Evolutionary conservation across 805 yeast species (phyloP).

Genomic region (Yarrowia porcina): DNA sequence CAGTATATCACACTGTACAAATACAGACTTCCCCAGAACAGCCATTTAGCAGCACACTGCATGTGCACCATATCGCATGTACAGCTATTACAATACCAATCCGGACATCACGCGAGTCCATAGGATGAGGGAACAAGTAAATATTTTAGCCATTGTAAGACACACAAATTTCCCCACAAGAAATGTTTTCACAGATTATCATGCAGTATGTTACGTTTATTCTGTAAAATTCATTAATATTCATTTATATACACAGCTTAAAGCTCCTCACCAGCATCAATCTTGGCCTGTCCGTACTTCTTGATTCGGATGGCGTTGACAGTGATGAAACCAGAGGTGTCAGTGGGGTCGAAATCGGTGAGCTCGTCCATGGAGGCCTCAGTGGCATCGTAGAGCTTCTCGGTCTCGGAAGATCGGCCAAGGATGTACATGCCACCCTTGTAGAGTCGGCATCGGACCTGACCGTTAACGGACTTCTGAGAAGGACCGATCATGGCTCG

Average conservation of each 20-base stretch:
- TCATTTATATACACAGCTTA: slow-evolving; percentile 29
- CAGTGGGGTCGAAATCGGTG: slow-evolving; percentile 96
- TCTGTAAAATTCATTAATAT: neutral
- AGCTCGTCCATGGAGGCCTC: slow-evolving; percentile 99
- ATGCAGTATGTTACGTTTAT: too few relatives aligned
- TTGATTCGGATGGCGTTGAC: slow-evolving; percentile 98
- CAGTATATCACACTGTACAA: too few relatives aligned
- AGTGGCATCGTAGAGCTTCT: slow-evolving; percentile 94
- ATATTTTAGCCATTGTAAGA: too few relatives aligned
- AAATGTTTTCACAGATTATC: too few relatives aligned
- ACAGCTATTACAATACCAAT: too few relatives aligned
- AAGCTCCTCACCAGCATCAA: slow-evolving; percentile 60
- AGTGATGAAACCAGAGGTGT: slow-evolving; percentile 94
- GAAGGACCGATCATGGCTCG: slow-evolving; percentile 80
- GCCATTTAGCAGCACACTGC: too few relatives aligned
- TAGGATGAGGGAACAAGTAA: too few relatives aligned
- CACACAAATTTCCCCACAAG: too few relatives aligned
- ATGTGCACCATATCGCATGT: too few relatives aligned
- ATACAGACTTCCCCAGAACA: too few relatives aligned
- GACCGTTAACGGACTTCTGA: slow-evolving; percentile 92
- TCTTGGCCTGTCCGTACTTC: slow-evolving; percentile 94
- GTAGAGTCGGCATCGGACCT: slow-evolving; percentile 88
- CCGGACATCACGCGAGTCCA: too few relatives aligned
- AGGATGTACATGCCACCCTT: slow-evolving; percentile 81
- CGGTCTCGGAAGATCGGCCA: slow-evolving; percentile 95